Evolutionary conservation across 768 basidiomycete species (phyloP).

Genomic region (Pisolithus microcarpus): DNA sequence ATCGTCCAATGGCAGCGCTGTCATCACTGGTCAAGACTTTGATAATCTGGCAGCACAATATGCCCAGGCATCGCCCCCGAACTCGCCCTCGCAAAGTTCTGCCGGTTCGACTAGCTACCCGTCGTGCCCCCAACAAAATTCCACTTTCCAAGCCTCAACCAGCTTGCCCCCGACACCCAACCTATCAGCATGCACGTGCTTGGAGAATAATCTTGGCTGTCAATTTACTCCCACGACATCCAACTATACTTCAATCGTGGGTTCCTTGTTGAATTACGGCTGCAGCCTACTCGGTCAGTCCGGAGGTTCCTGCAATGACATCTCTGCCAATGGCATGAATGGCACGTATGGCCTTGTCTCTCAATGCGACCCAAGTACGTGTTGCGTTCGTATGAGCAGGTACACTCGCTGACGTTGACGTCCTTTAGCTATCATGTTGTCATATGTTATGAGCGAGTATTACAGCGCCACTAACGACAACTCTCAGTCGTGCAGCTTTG

Average conservation of each 20-base stretch:
- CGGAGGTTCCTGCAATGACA: constrained; percentile 58
- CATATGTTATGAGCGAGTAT: constrained; percentile 75
- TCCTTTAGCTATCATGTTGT: constrained; percentile 61
- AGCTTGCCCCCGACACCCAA: constrained; percentile 82
- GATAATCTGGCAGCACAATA: constrained; percentile 58
- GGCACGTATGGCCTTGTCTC: constrained; percentile 75
- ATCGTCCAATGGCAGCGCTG: constrained; percentile 52
- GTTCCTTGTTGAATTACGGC: constrained; percentile 54
- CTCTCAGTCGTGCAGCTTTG: constrained; percentile 65
- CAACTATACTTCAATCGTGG: constrained; percentile 56
- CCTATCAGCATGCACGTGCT: constrained; percentile 69
- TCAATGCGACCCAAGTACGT: constrained; percentile 72
- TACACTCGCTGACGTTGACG: constrained; percentile 3
- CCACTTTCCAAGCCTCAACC: constrained; percentile 56
- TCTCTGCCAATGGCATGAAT: constrained; percentile 62
- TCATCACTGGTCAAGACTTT: constrained; percentile 66
- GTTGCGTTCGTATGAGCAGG: neutral
- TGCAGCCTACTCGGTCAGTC: constrained; percentile 59
- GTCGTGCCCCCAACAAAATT: constrained; percentile 56
- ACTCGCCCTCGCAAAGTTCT: constrained; percentile 50
- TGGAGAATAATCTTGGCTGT: constrained; percentile 64
- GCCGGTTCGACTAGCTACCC: constrained; percentile 47
- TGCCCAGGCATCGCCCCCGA: constrained; percentile 45
- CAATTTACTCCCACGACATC: constrained; percentile 57
- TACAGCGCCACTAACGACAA: constrained; percentile 59